Evolutionary conservation across 2,329 filamentous ascomycete genomes (phyloP).

Genomic region (Aureobasidium sp.): DNA sequence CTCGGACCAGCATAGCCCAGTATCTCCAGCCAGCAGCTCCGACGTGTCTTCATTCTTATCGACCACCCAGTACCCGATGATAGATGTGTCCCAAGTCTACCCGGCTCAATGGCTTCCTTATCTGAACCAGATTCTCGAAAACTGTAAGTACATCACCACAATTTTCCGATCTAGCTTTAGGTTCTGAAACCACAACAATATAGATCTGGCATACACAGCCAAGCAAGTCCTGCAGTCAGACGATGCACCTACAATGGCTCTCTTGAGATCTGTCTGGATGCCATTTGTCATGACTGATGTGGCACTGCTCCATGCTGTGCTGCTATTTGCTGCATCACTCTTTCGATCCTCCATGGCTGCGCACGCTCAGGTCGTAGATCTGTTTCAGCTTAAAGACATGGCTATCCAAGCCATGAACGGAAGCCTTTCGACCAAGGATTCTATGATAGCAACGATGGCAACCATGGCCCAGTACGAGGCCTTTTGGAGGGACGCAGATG

Average conservation of each 20-base stretch:
- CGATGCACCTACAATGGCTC: conserved; percentile 24
- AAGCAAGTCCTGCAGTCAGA: conserved; percentile 38
- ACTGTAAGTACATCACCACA: conserved; percentile 24
- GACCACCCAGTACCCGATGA: conserved; percentile 18
- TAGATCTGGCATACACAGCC: conserved; percentile 32
- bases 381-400: conserved; percentile 38
- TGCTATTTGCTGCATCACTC: conserved; percentile 36
- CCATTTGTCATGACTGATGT: conserved; percentile 35
- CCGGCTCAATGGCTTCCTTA: conserved; percentile 31
- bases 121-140: conserved; percentile 22
- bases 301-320: conserved; percentile 34
- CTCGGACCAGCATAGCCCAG: background rate
- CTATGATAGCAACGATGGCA: conserved; percentile 40
- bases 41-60: background rate
- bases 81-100: conserved; percentile 25
- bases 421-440: conserved; percentile 34
- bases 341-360: conserved; percentile 27
- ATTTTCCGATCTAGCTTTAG: background rate
- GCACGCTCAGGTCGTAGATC: conserved; percentile 27
- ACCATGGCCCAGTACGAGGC: conserved; percentile 48
- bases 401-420: conserved; percentile 38
- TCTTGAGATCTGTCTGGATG: conserved; percentile 34
- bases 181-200: background rate
- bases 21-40: background rate
- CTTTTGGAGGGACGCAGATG: conserved; percentile 37